phyloP scores from a whole-genome alignment of 1,284 basidiomycete species.

The Volvariella volvacea region DNA sequence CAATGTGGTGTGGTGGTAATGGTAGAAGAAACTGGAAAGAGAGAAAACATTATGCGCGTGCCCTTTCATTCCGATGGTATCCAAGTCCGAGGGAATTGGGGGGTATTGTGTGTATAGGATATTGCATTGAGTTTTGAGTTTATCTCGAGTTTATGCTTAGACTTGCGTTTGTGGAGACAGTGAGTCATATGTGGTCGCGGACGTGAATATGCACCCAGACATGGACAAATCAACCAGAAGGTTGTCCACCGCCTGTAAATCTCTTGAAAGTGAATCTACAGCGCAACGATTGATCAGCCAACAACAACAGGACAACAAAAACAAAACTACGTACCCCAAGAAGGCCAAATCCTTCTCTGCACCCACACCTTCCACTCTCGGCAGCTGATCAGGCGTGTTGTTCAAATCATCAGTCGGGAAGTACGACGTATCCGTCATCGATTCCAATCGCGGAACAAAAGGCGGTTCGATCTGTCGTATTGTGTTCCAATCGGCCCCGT shows the following conservation, averaged over 20 bases:
- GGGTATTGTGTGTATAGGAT: background rate
- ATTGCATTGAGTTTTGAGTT: conserved; percentile 9
- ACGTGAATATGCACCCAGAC: no score
- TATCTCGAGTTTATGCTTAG: no score
- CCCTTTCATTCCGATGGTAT: no score
- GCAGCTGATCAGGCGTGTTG: conserved; percentile 72
- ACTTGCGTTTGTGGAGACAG: no score
- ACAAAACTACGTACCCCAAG: conserved; percentile 58
- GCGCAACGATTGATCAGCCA: conserved; percentile 3
- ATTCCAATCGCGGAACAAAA: conserved; percentile 89
- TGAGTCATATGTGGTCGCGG: no score
- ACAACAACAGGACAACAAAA: background rate
- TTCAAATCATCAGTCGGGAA: conserved; percentile 97
- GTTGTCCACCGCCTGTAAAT: no score
- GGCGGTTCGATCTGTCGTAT: conserved; percentile 93
- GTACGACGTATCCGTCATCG: conserved; percentile 92
- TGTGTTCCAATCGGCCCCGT: conserved; percentile 90
- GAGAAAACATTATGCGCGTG: no score
- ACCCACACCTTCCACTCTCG: conserved; percentile 61
- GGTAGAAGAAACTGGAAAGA: no score
- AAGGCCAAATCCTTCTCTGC: conserved; percentile 90
- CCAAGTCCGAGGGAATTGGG: no score
- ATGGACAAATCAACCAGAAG: no score
- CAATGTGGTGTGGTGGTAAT: no score
- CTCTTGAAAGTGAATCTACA: conserved; percentile 78